These are phyloP conservation scores for Kwoniella dejecticola DNA, from an alignment of 768 basidiomycete species.

Conservation along the genomic window DNA sequence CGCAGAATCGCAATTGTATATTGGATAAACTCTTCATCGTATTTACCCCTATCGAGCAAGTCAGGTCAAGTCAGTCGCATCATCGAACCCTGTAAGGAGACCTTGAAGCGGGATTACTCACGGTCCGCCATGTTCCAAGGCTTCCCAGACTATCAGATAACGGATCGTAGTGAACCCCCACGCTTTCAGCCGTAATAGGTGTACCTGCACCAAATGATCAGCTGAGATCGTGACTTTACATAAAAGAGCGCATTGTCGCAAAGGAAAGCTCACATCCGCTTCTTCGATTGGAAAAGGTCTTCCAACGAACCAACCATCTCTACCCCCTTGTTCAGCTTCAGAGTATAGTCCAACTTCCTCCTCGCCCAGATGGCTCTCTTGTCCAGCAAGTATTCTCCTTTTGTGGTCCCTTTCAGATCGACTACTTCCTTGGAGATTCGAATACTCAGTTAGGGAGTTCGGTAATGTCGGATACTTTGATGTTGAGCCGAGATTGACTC, in stretches of 20 bases:
- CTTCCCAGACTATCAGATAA: slow-evolving; percentile 89
- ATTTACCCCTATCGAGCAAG: slow-evolving; percentile 66
- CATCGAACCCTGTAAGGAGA: not conserved
- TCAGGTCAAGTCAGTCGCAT: slow-evolving; percentile 3
- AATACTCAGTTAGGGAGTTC: not conserved
- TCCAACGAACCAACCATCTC: slow-evolving; percentile 71
- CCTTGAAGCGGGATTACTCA: slow-evolving; percentile 60
- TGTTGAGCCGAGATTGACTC: slow-evolving; percentile 91
- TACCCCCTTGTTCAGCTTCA: slow-evolving; percentile 64
- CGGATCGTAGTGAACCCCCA: slow-evolving; percentile 93
- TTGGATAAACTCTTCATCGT: slow-evolving; percentile 89
- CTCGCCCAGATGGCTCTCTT: slow-evolving; percentile 69
- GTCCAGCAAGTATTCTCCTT: slow-evolving; percentile 27
- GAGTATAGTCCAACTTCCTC: slow-evolving; percentile 80
- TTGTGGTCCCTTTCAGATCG: slow-evolving; percentile 27
- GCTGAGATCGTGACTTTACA: not conserved
- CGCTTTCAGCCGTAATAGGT: slow-evolving; percentile 76
- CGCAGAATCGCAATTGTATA: slow-evolving; percentile 83
- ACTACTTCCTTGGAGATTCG: not conserved
- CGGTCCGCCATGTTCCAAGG: slow-evolving; percentile 92
- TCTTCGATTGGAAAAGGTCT: slow-evolving; percentile 82
- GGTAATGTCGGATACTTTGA: slow-evolving; percentile 70
- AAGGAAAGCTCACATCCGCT: slow-evolving; percentile 52
- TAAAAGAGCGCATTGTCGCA: no score
- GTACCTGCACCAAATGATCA: slow-evolving; percentile 68